phyloP scores from a whole-genome alignment of 495 filamentous ascomycete genomes.

The Penicillium ucsense region DNA sequence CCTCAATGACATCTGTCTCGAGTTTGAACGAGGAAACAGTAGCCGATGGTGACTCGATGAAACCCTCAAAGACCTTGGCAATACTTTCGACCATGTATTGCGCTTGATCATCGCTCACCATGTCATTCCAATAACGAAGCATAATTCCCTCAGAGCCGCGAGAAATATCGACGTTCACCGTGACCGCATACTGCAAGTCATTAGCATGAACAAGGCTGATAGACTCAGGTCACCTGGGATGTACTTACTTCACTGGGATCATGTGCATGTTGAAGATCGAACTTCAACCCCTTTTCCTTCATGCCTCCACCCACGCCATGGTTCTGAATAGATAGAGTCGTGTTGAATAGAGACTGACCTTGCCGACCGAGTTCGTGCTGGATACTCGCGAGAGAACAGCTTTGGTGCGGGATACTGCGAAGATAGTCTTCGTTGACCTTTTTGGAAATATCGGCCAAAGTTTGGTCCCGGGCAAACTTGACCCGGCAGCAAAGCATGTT shows the following conservation, averaged over 20 bases:
- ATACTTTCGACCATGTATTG: slow-evolving; percentile 21
- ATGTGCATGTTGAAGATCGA: slow-evolving; percentile 30
- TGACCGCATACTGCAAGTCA: slow-evolving; percentile 33
- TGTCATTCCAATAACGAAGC: slow-evolving; percentile 39
- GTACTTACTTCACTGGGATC: slow-evolving; percentile 39
- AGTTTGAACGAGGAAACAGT: slow-evolving; percentile 17
- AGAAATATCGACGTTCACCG: slow-evolving; percentile 38
- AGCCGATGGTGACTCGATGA: slow-evolving; percentile 20
- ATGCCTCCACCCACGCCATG: slow-evolving; percentile 22
- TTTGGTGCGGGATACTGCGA: slow-evolving; percentile 38
- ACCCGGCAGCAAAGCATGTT: slow-evolving; percentile 48
- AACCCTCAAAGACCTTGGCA: slow-evolving; percentile 24
- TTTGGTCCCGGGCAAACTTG: slow-evolving; percentile 21
- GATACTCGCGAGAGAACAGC: slow-evolving; percentile 43
- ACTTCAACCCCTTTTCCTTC: slow-evolving; percentile 27
- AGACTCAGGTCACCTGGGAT: too few species aligned
- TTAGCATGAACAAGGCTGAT: too few species aligned
- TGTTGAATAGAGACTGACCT: slow-evolving; percentile 46
- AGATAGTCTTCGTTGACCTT: slow-evolving; percentile 42
- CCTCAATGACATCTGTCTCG: background rate
- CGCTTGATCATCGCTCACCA: slow-evolving; percentile 33
- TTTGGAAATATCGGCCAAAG: slow-evolving; percentile 32
- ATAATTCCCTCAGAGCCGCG: slow-evolving; percentile 35
- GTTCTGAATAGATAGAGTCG: slow-evolving; percentile 47
- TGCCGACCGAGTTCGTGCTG: slow-evolving; percentile 45